Evolutionary conservation across 768 basidiomycete species (phyloP).

Genomic region (Grammothele lineata): DNA sequence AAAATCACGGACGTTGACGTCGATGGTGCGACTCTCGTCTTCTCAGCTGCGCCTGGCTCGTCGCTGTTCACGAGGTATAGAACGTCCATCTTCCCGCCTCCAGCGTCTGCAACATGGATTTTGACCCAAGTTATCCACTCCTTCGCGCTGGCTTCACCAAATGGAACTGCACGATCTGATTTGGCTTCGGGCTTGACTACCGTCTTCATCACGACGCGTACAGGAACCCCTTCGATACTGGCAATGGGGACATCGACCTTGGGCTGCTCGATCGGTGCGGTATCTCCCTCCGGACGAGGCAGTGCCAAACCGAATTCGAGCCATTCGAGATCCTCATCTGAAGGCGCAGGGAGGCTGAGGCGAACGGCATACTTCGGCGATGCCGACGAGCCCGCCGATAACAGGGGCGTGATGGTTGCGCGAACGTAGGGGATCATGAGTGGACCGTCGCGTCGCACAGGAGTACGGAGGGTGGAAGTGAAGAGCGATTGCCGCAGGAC

Average conservation of each 20-base stretch:
- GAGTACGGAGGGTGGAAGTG: slow-evolving; percentile 16
- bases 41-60: slow-evolving; percentile 8
- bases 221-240: slow-evolving; percentile 62
- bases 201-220: slow-evolving; percentile 41
- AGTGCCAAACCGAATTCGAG: slow-evolving; percentile 71
- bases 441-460: slow-evolving; percentile 45
- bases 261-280: slow-evolving; percentile 26
- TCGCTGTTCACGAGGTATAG: slow-evolving; percentile 56
- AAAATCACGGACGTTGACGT: slow-evolving; percentile 26
- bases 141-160: slow-evolving; percentile 51
- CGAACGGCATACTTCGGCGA: slow-evolving; percentile 58
- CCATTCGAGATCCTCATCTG: slow-evolving; percentile 61
- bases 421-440: slow-evolving; percentile 58
- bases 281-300: slow-evolving; percentile 22
- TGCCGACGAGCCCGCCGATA: slow-evolving; percentile 16
- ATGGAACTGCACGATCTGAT: slow-evolving; percentile 36
- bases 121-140: slow-evolving; percentile 67
- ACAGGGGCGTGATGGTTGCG: slow-evolving; percentile 51
- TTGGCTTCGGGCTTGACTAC: slow-evolving; percentile 27
- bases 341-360: slow-evolving; percentile 50
- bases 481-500: slow-evolving; percentile 21
- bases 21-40: slow-evolving; percentile 34
- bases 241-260: slow-evolving; percentile 53
- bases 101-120: slow-evolving; percentile 48
- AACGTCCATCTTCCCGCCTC: slow-evolving; percentile 50